Conservation (phyloP, 352 stramenopile genomes). For the Stramenopiles sp. region DNA sequence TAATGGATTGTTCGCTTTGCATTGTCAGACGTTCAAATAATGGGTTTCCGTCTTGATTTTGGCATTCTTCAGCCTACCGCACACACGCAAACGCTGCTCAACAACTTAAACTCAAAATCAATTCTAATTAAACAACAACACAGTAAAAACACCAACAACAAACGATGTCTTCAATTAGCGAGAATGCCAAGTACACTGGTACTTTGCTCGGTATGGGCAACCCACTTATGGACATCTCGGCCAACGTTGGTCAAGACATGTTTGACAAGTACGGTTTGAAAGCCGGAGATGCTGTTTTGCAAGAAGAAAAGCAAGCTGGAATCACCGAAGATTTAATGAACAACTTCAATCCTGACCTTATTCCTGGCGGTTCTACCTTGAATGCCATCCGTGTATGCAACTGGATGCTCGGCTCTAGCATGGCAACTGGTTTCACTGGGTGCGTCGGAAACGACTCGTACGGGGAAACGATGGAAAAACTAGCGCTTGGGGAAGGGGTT, state of each 20-base stretch:
- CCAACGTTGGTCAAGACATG: constrained; percentile 71
- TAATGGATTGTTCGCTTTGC: too few relatives aligned
- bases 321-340: constrained; percentile 81
- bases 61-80: too few relatives aligned
- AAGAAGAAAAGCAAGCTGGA: constrained; percentile 87
- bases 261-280: constrained; percentile 89
- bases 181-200: constrained; percentile 22
- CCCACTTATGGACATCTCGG: constrained; percentile 92
- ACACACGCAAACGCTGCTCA: too few relatives aligned
- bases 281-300: constrained; percentile 74
- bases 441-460: constrained; percentile 85
- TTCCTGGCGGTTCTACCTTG: constrained; percentile 91
- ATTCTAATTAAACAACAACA: too few relatives aligned
- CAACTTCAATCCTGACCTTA: constrained; percentile 73
- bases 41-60: too few relatives aligned
- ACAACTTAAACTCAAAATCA: too few relatives aligned
- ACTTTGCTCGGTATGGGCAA: constrained; percentile 86
- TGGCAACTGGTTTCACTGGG: constrained; percentile 81
- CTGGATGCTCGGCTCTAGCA: constrained; percentile 83
- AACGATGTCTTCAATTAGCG: not conserved
- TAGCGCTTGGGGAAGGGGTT: constrained; percentile 76
- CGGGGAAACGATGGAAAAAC: constrained; percentile 68
- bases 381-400: constrained; percentile 97
- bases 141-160: too few relatives aligned
- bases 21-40: too few relatives aligned